Evolutionary conservation across 2,329 filamentous ascomycete genomes (phyloP).

Genomic region (Cladosporium velox): DNA sequence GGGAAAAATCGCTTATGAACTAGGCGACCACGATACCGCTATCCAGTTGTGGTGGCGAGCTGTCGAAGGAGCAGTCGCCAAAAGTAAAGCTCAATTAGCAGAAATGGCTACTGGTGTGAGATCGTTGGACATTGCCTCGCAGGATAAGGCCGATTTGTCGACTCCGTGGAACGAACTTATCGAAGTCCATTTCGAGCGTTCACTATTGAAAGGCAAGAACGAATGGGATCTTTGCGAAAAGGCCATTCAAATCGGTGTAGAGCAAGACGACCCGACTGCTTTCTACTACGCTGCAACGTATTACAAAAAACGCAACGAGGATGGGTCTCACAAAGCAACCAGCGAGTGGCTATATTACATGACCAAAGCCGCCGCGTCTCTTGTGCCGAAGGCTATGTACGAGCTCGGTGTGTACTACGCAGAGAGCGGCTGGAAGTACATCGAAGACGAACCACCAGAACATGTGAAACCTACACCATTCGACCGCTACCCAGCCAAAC

Average conservation of each 20-base stretch:
- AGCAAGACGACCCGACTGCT: constrained; percentile 47
- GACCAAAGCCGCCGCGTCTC: constrained; percentile 48
- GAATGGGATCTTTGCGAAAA: constrained; percentile 13
- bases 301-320: constrained; percentile 27
- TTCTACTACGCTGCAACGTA: constrained; percentile 41
- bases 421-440: constrained; percentile 35
- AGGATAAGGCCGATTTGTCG: constrained; percentile 29
- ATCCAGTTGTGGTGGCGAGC: constrained; percentile 33
- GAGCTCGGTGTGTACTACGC: constrained; percentile 45
- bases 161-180: constrained; percentile 38
- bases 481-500: constrained; percentile 31
- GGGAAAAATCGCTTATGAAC: constrained; percentile 31
- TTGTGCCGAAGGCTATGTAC: constrained; percentile 42
- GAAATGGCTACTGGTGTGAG: background rate
- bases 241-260: constrained; percentile 21
- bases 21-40: constrained; percentile 31
- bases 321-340: constrained; percentile 31
- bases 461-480: constrained; percentile 38
- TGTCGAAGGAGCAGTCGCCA: constrained; percentile 28
- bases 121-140: background rate
- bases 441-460: constrained; percentile 38
- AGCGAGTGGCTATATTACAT: constrained; percentile 46
- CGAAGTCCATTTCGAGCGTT: constrained; percentile 28
- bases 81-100: background rate
- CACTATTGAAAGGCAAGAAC: constrained; percentile 12